phyloP scores from a whole-genome alignment of 2,329 filamentous ascomycete genomes.

The Trichoderma cornu-damae region DNA sequence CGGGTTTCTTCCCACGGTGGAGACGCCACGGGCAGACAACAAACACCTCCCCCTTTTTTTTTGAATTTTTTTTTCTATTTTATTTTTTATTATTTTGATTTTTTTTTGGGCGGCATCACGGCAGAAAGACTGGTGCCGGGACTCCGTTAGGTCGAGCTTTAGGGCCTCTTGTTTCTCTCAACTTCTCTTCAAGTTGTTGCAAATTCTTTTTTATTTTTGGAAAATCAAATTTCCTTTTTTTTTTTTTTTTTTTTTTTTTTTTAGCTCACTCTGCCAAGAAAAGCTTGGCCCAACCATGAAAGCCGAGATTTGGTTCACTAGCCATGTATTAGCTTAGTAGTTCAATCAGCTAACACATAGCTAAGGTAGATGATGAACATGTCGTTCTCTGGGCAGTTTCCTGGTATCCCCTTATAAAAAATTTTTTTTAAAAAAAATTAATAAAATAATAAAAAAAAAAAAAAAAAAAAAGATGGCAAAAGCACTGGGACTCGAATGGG shows the following conservation, averaged over 20 bases:
- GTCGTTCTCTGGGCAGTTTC: slow-evolving; percentile 7
- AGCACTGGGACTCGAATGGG: too few relatives aligned
- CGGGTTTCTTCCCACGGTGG: slow-evolving; percentile 9
- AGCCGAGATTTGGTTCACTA: slow-evolving; percentile 1
- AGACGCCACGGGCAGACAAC: slow-evolving; percentile 14
- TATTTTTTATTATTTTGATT: too few relatives aligned
- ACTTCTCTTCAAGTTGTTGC: not conserved
- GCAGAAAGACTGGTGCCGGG: not conserved
- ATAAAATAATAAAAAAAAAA: too few relatives aligned
- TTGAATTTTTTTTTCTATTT: slow-evolving; percentile 1
- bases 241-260: not conserved
- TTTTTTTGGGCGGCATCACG: not conserved
- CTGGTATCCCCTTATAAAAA: not conserved
- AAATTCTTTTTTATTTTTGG: not conserved
- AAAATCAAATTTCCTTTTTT: not conserved
- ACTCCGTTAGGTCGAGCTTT: not conserved
- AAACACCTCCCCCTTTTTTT: slow-evolving; percentile 15
- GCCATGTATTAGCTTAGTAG: not conserved
- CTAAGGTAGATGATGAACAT: too few relatives aligned
- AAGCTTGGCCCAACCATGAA: not conserved
- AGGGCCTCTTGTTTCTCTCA: not conserved
- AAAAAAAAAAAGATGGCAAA: too few relatives aligned
- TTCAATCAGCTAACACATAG: not conserved
- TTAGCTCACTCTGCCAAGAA: not conserved
- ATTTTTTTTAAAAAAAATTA: too few relatives aligned